Evolutionary conservation across 305 asterid species (phyloP).

Genomic region (Caryopteris hybrid): DNA sequence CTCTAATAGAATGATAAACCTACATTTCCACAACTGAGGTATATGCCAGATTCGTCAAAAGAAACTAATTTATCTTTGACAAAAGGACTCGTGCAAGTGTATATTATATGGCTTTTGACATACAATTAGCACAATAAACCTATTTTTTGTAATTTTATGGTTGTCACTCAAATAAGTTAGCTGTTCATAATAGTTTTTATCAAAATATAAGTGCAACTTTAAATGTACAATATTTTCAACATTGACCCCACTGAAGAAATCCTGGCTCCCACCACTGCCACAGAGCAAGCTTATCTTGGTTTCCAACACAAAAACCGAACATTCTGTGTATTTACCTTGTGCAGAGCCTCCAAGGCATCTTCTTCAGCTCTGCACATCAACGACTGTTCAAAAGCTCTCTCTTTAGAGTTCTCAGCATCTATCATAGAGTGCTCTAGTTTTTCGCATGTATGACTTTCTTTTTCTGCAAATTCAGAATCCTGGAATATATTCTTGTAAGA

Average conservation of each 20-base stretch:
- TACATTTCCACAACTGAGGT: not conserved
- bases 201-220: not conserved
- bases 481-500: conserved; percentile 29
- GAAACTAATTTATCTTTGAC: not conserved
- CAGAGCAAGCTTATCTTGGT: not conserved
- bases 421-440: conserved; percentile 41
- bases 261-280: not conserved
- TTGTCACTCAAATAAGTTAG: not conserved
- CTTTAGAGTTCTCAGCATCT: conserved; percentile 42
- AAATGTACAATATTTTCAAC: not conserved
- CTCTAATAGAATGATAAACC: not conserved
- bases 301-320: too few relatives aligned
- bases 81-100: not conserved
- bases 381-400: conserved; percentile 39
- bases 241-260: conserved; percentile 1
- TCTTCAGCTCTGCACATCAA: conserved; percentile 60
- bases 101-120: too few relatives aligned
- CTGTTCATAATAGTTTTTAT: not conserved
- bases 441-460: conserved; percentile 24
- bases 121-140: not conserved
- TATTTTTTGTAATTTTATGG: not conserved
- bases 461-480: conserved; percentile 37
- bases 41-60: not conserved
- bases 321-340: conserved; percentile 41
- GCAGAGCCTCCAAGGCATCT: conserved; percentile 48